phyloP scores from a whole-genome alignment of 306 rosid genomes.

The Cucurbita argyrosperma region DNA sequence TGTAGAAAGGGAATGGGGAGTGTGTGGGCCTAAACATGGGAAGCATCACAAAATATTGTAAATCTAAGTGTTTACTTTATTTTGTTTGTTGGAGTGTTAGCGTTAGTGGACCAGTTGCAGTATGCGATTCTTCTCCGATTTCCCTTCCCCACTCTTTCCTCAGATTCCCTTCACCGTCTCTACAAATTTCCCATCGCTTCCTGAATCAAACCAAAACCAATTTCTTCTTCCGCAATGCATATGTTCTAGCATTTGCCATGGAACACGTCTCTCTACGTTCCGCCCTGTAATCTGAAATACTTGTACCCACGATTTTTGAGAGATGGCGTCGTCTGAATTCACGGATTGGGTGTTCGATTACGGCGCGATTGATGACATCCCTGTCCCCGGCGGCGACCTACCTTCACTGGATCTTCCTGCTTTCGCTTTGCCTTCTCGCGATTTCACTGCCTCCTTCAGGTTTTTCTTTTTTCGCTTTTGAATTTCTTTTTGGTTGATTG shows the following conservation, averaged over 20 bases:
- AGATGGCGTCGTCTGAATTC: slow-evolving; percentile 32
- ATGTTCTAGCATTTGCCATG: not conserved
- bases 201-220: not conserved
- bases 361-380: slow-evolving; percentile 36
- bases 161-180: not conserved
- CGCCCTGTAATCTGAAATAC: not conserved
- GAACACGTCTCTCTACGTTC: not conserved
- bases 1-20: not conserved
- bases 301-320: not conserved
- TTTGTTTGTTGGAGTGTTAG: not conserved
- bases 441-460: slow-evolving; percentile 22
- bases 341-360: slow-evolving; percentile 47
- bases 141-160: not conserved
- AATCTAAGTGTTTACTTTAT: not conserved
- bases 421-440: slow-evolving; percentile 41
- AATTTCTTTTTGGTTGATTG: not conserved
- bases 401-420: slow-evolving; percentile 20
- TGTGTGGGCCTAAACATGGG: not conserved
- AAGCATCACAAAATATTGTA: slow-evolving; percentile 4
- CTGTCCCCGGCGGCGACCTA: slow-evolving; percentile 17
- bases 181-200: not conserved
- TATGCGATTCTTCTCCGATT: not conserved
- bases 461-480: not conserved
- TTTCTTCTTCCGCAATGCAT: not conserved
- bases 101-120: not conserved